Percentiles rank a stretch among this genome's conserved stretches.
These are phyloP conservation scores for Gastrolobium villosum DNA, from an alignment of 306 rosid species.

Conservation along the genomic window DNA sequence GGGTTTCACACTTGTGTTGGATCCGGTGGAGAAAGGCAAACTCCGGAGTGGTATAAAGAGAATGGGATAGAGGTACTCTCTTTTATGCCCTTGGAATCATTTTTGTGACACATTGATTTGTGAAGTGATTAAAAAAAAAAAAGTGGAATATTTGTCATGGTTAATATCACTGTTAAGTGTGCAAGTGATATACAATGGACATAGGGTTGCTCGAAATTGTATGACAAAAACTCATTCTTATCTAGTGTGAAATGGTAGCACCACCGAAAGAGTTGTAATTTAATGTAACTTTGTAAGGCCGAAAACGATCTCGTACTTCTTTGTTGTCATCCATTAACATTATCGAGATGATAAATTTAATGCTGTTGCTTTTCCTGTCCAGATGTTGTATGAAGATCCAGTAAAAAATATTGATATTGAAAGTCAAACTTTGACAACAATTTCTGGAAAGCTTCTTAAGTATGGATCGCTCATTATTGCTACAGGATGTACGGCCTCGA, in stretches of 20 bases:
- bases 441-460: conserved; percentile 83
- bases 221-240: conserved; percentile 34
- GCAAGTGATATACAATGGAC: conserved; percentile 17
- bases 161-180: conserved; percentile 29
- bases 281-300: background rate
- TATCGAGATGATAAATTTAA: conserved; percentile 29
- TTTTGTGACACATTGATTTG: background rate
- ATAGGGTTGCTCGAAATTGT: conserved; percentile 35
- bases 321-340: background rate
- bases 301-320: background rate
- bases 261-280: background rate
- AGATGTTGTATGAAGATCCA: conserved; percentile 86
- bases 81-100: conserved; percentile 3
- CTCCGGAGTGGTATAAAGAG: conserved; percentile 92
- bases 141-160: background rate
- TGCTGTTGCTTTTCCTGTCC: conserved; percentile 42
- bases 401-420: conserved; percentile 71
- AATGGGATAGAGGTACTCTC: conserved; percentile 87
- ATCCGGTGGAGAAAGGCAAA: conserved; percentile 95
- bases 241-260: background rate
- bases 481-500: conserved; percentile 87
- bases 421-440: conserved; percentile 75
- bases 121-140: background rate
- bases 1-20: conserved; percentile 99
- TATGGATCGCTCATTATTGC: conserved; percentile 89